Conservation (phyloP, 352 stramenopile genomes). For the Globisporangium heterothallicum region DNA sequence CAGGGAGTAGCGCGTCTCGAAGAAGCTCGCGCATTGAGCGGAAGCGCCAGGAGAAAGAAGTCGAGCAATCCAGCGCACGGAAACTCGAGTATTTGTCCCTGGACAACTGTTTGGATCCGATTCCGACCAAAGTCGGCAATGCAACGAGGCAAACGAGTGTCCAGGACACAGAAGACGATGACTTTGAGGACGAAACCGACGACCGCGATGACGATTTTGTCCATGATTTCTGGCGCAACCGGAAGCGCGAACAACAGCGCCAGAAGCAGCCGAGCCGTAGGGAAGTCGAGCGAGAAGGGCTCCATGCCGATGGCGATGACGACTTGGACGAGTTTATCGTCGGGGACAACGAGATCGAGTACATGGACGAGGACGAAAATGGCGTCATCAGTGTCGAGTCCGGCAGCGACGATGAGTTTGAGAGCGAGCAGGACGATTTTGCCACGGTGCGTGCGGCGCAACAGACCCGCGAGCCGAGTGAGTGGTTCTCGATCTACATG, state of each 20-base stretch:
- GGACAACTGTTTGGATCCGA: slow-evolving; percentile 59
- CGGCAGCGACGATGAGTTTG: slow-evolving; percentile 32
- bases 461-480: slow-evolving; percentile 48
- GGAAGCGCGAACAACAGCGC: slow-evolving; percentile 5
- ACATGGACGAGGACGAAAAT: slow-evolving; percentile 83
- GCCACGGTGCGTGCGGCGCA: slow-evolving; percentile 27
- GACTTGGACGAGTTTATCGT: slow-evolving; percentile 81
- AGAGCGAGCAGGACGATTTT: slow-evolving; percentile 35
- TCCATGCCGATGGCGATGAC: slow-evolving; percentile 48
- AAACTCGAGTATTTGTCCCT: slow-evolving; percentile 61
- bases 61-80: slow-evolving; percentile 22
- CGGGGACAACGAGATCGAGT: slow-evolving; percentile 75
- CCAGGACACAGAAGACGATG: slow-evolving; percentile 13
- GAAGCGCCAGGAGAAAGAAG: slow-evolving; percentile 45
- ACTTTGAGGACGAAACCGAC: slow-evolving; percentile 22
- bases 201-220: slow-evolving; percentile 33
- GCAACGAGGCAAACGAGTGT: slow-evolving; percentile 13
- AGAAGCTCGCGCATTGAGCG: slow-evolving; percentile 60
- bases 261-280: slow-evolving; percentile 8
- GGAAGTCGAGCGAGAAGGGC: slow-evolving; percentile 25
- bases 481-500: slow-evolving; percentile 86
- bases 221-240: slow-evolving; percentile 13
- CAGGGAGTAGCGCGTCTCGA: slow-evolving; percentile 23
- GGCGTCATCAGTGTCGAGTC: slow-evolving; percentile 55
- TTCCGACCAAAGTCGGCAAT: slow-evolving; percentile 1